Base-by-base conservation (phyloP, 2,329 filamentous ascomycete genomes). In the Alternaria gansuensis region DNA sequence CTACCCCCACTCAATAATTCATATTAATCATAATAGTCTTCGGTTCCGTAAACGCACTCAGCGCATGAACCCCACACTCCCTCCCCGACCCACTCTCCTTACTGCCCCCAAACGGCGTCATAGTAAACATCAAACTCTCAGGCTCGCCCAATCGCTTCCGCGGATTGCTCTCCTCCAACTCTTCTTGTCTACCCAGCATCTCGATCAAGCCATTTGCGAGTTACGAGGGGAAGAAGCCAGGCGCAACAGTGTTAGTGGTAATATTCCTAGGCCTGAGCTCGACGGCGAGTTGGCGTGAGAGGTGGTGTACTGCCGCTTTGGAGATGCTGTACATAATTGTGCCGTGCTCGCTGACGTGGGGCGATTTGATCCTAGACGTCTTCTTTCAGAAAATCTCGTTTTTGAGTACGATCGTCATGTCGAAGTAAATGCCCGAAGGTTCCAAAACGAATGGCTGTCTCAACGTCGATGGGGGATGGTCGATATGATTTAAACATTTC, bases 51-150 rank as follows among this genome's bases (percentile, higher is more conserved):
- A 78, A 84, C 33, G 78, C 77, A 26, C 81, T 75, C 60, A 84
- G 70, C 7, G 79, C 81, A 63, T 83, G 73, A 28, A 82, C 79
- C 21, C 79, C 82, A 51, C 80, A 79, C 70, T 85, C 83, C 3
- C 82, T 71, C 2, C 83, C 83, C 14, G 81, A 60, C 0, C 83
- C 83, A 57, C 78, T 81, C 70, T 82, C 77, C 76, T 85, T 85
- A 50, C 65, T 78, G 7, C 83, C 83, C 29, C 83, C 82, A 64
- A 85, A 85, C 0, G 83, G 83, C 3, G 77, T 74, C 4, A 57
- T 72, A 39, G 80, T 65, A 55, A 80, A 79, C 55, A 74, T 71
- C 57, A 74, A 57, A 43, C 70, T 73, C 9, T 75, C 72, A 2
- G 75, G 68, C 41, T 73, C 67, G 3, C 76, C 76, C 4, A 78